Percentiles rank a stretch among this genome's conserved stretches.
phyloP scores from a whole-genome alignment of 1,284 basidiomycete genomes.

The Retiboletus fuscus region DNA sequence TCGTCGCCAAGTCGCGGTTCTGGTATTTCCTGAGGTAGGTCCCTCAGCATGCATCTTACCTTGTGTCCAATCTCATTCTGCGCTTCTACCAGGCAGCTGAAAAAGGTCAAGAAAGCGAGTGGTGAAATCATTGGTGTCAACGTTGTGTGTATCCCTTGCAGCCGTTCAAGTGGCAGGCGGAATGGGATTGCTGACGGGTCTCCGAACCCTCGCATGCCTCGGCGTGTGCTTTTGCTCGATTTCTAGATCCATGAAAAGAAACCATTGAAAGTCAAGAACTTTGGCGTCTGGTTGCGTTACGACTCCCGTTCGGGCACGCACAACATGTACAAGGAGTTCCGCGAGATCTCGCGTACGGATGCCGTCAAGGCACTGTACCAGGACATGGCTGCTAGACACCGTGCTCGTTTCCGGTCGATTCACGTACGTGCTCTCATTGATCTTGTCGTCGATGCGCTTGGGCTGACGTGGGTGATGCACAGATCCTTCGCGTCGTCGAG shows the following conservation, averaged over 20 bases:
- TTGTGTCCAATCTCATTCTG: constrained; percentile 23
- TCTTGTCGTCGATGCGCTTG: neutral
- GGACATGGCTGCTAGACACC: constrained; percentile 99
- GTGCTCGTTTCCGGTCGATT: constrained; percentile 98
- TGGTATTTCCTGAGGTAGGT: constrained; percentile 96
- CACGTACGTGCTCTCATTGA: constrained; percentile 68
- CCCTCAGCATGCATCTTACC: neutral
- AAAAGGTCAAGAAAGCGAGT: constrained; percentile 99
- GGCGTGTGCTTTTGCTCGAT: constrained; percentile 31
- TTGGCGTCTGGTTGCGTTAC: constrained; percentile 99
- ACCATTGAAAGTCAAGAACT: constrained; percentile 99
- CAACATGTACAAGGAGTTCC: constrained; percentile 99
- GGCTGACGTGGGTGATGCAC: constrained; percentile 21
- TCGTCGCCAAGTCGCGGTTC: constrained; percentile 99
- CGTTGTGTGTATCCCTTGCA: constrained; percentile 90
- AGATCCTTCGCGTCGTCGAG: constrained; percentile 95
- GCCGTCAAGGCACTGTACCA: constrained; percentile 98
- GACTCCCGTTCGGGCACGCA: constrained; percentile 98
- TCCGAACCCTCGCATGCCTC: constrained; percentile 22
- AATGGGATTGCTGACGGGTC: constrained; percentile 71
- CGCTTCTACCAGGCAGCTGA: constrained; percentile 76
- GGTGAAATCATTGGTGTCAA: constrained; percentile 99
- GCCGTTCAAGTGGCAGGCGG: constrained; percentile 88
- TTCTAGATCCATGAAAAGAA: constrained; percentile 94
- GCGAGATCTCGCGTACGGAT: constrained; percentile 93